Percentiles rank a stretch among this genome's conserved stretches.
These are phyloP conservation scores for Aspergillus niger DNA, from an alignment of 2,329 filamentous ascomycete species.

Conservation along the genomic window DNA sequence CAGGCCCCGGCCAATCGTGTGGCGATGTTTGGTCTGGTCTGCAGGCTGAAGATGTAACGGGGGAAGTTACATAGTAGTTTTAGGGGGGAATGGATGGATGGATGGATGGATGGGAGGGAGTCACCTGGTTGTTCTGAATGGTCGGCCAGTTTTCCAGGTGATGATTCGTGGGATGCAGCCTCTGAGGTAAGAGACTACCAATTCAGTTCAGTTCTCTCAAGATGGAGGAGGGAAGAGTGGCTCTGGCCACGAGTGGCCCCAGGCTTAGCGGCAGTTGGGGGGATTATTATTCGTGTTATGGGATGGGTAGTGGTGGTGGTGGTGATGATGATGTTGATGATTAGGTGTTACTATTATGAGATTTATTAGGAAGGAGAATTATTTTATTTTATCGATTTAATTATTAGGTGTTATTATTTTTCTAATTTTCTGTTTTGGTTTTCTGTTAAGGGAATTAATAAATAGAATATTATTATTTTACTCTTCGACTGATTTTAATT, in stretches of 20 bases:
- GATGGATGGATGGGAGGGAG: background rate
- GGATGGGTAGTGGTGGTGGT: background rate
- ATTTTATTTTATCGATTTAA: conserved; percentile 1
- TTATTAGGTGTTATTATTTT: too few species aligned
- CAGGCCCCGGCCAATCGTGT: conserved; percentile 4
- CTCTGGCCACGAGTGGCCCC: conserved; percentile 13
- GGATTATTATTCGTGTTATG: too few species aligned
- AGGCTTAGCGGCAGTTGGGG: conserved; percentile 1
- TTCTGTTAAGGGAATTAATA: too few species aligned
- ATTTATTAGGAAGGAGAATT: conserved; percentile 7
- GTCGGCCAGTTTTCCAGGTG: background rate
- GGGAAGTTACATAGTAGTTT: conserved; percentile 11
- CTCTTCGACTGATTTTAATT: too few species aligned
- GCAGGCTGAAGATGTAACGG: conserved; percentile 15
- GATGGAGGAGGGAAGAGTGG: conserved; percentile 1
- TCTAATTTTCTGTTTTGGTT: too few species aligned
- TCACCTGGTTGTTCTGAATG: background rate
- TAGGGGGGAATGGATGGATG: too few species aligned
- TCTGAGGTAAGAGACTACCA: conserved; percentile 6
- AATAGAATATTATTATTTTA: too few species aligned
- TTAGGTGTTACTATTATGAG: conserved; percentile 9
- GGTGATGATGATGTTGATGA: background rate
- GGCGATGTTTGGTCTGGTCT: background rate
- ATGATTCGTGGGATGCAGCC: conserved; percentile 5
- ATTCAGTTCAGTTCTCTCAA: too few species aligned